Conservation (phyloP, 257 asterid species). For the Solanum paucissectum region DNA sequence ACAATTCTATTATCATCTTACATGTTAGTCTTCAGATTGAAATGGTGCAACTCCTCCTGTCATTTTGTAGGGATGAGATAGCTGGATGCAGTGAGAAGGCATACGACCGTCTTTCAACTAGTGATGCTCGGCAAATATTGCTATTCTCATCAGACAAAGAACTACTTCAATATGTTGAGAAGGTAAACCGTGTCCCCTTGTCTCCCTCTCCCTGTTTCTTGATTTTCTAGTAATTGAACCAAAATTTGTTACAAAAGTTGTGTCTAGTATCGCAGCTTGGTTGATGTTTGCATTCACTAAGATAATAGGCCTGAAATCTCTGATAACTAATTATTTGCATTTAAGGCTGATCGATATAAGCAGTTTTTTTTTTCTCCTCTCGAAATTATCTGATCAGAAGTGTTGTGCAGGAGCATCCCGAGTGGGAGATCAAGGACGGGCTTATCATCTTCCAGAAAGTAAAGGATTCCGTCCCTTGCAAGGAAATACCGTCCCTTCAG, state of each 20-base stretch:
- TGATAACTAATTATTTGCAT: neutral
- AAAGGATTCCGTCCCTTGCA: slow-evolving; percentile 69
- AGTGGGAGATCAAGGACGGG: slow-evolving; percentile 74
- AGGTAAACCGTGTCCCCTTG: slow-evolving; percentile 25
- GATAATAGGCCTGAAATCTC: neutral
- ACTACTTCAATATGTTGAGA: slow-evolving; percentile 39
- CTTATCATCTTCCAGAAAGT: slow-evolving; percentile 58
- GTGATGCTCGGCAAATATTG: slow-evolving; percentile 55
- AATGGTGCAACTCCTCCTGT: slow-evolving; percentile 5
- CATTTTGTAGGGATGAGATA: slow-evolving; percentile 68
- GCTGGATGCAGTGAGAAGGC: slow-evolving; percentile 97
- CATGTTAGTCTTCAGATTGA: neutral
- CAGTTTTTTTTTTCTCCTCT: neutral
- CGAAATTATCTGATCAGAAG: neutral
- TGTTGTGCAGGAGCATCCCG: slow-evolving; percentile 70
- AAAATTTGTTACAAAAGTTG: neutral
- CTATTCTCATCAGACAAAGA: slow-evolving; percentile 69
- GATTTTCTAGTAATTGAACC: neutral
- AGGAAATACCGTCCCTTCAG: slow-evolving; percentile 92
- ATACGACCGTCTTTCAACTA: slow-evolving; percentile 64
- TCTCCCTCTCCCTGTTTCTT: neutral
- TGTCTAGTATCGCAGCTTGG: neutral
- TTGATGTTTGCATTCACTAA: neutral
- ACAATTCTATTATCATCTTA: neutral
- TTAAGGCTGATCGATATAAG: neutral